These are phyloP conservation scores for Cercophora newfieldiana DNA, from an alignment of 495 filamentous ascomycete genomes.

Conservation along the genomic window DNA sequence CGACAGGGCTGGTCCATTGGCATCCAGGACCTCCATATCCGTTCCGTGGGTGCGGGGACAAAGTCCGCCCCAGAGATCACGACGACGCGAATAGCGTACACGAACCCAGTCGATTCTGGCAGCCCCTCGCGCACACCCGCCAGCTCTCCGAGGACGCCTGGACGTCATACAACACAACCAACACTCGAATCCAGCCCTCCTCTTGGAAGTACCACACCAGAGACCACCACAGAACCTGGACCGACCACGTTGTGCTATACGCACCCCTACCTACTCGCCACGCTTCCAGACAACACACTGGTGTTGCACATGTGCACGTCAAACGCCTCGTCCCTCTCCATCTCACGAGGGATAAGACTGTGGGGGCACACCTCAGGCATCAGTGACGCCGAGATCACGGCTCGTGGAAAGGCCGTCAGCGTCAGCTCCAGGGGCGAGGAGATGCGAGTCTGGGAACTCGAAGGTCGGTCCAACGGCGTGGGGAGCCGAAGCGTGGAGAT, in stretches of 20 bases:
- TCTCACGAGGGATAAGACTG: constrained; percentile 73
- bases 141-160: constrained; percentile 29
- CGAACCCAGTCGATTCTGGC: constrained; percentile 30
- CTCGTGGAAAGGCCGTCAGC: constrained; percentile 86
- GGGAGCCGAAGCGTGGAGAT: constrained; percentile 44
- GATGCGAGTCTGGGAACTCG: constrained; percentile 91
- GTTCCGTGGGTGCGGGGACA: constrained; percentile 22
- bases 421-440: constrained; percentile 81
- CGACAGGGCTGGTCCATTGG: constrained; percentile 81
- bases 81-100: constrained; percentile 48
- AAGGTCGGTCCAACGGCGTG: constrained; percentile 57
- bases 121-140: constrained; percentile 2
- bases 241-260: constrained; percentile 82
- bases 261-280: constrained; percentile 88
- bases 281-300: constrained; percentile 89
- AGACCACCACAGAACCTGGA: constrained; percentile 30
- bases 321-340: constrained; percentile 60
- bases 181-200: constrained; percentile 7
- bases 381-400: constrained; percentile 79
- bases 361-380: constrained; percentile 96
- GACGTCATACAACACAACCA: not conserved
- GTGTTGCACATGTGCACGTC: constrained; percentile 84
- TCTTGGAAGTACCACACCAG: not conserved
- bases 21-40: constrained; percentile 80
- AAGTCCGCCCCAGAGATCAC: constrained; percentile 46